Evolutionary conservation across 1,284 basidiomycete genomes (phyloP).

Genomic region (Malassezia yamatoensis): DNA sequence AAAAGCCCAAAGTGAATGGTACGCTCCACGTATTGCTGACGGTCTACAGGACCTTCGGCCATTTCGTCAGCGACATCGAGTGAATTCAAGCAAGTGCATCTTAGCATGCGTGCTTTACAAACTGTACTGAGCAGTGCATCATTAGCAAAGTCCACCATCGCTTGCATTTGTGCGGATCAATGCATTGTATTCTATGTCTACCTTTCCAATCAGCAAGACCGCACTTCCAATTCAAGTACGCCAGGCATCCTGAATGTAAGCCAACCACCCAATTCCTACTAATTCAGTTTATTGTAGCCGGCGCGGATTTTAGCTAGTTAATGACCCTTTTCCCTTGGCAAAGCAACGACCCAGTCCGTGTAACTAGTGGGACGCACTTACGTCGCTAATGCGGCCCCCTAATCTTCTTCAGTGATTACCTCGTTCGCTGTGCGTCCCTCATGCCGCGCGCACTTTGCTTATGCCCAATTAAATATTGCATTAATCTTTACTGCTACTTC

Average conservation of each 20-base stretch:
- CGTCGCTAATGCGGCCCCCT: too few relatives aligned
- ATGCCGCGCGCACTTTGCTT: too few relatives aligned
- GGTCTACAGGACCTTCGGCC: neutral
- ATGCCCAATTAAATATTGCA: too few relatives aligned
- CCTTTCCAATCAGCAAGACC: neutral
- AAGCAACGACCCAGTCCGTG: too few relatives aligned
- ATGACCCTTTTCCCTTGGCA: too few relatives aligned
- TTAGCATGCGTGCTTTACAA: slow-evolving; percentile 13
- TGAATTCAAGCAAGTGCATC: slow-evolving; percentile 7
- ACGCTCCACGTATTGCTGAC: neutral
- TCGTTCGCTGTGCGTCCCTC: too few relatives aligned
- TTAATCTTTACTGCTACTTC: too few relatives aligned
- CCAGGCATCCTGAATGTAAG: slow-evolving; percentile 15
- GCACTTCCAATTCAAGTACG: neutral
- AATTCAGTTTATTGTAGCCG: slow-evolving; percentile 1
- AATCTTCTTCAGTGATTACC: too few relatives aligned
- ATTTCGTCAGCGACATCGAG: neutral
- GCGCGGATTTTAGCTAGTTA: neutral
- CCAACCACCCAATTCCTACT: neutral
- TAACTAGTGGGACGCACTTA: too few relatives aligned
- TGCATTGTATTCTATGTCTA: slow-evolving; percentile 17
- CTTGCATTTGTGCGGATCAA: slow-evolving; percentile 10
- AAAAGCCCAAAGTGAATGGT: slow-evolving; percentile 53
- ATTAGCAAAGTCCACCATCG: slow-evolving; percentile 12
- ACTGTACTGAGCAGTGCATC: slow-evolving; percentile 1